Base-by-base conservation (phyloP, 1,284 basidiomycete genomes). In the Tylopilus orsonianus region DNA sequence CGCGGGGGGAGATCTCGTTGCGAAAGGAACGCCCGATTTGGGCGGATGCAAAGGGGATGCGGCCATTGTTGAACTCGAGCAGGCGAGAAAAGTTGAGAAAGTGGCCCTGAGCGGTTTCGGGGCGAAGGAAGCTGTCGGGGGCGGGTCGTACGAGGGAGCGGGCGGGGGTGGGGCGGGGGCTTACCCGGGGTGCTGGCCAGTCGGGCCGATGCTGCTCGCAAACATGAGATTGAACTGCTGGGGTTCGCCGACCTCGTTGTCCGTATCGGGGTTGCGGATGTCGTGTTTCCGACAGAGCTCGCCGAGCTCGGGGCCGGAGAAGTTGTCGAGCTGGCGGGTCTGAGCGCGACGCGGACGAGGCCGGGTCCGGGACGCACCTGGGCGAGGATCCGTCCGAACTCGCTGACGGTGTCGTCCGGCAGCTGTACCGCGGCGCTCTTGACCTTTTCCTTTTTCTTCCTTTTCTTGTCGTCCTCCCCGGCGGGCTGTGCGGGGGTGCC, bases 191-290 rank as follows among this genome's bases (percentile, higher is more conserved):
- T 97, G 85, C 67, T 97, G 92, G 34, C 97, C 97, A 7, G 97
- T 98, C 9, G 97, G 97, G 26, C 97, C 97, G 65, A 99, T 99
- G 71, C 87, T 90, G 62, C 88, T 92, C 49, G 93, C 85, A 71
- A 99, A 99, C 97, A 99, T 99, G 63, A 99, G 81, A 74, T 99
- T 99, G 78, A 99, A 99, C 68, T 90, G 87, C 65, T 93, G 87
- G 2, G 97, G 97, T 66, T 95, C 91, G 40, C 87, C 78, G 29
- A 99, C 86, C 61, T 90, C 87, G 70, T 99, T 98, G 65, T 83
- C 89, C 2, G 93, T 95, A 60, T 92, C 91, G 5, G 97, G 97
- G 63, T 96, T 96, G 41, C 80, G 78, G 65, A 99, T 90, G 52
- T 85, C 78, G 74, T 92, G 77, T 64, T 86, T 90, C 46, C 78